phyloP scores from a whole-genome alignment of 306 rosid species.

The Biancaea sappan region DNA sequence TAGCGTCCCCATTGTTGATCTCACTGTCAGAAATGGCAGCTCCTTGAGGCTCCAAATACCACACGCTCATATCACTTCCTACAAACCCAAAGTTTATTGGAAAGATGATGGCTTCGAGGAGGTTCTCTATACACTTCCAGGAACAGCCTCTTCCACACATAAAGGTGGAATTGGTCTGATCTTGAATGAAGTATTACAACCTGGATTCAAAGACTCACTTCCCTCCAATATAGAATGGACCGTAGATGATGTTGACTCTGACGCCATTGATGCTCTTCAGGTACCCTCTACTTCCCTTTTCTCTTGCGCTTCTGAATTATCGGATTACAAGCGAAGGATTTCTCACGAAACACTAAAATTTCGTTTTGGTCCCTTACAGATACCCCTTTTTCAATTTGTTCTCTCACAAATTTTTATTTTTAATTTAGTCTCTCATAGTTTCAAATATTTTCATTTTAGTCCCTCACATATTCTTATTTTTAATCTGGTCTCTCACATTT shows the following conservation, averaged over 20 bases:
- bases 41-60: conserved; percentile 83
- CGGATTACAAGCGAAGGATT: too few species aligned
- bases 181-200: conserved; percentile 56
- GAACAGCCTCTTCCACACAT: conserved; percentile 42
- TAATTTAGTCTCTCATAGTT: too few species aligned
- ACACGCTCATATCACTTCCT: conserved; percentile 85
- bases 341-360: too few species aligned
- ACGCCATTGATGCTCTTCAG: conserved; percentile 95
- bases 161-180: conserved; percentile 89
- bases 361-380: too few species aligned
- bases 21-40: conserved; percentile 86
- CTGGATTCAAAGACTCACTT: conserved; percentile 52
- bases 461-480: too few species aligned
- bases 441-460: too few species aligned
- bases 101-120: conserved; percentile 88
- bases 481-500: too few species aligned
- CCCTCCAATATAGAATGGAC: conserved; percentile 75
- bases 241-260: conserved; percentile 77
- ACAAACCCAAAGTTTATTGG: conserved; percentile 88
- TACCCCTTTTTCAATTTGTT: too few species aligned
- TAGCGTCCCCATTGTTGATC: conserved; percentile 63
- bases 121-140: conserved; percentile 74
- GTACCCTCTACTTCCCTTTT: conserved; percentile 43
- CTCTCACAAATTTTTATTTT: too few species aligned
- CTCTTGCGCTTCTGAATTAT: conserved; percentile 15